Conservation (phyloP, 441 rosid genomes). For the Mallotus repandus region DNA sequence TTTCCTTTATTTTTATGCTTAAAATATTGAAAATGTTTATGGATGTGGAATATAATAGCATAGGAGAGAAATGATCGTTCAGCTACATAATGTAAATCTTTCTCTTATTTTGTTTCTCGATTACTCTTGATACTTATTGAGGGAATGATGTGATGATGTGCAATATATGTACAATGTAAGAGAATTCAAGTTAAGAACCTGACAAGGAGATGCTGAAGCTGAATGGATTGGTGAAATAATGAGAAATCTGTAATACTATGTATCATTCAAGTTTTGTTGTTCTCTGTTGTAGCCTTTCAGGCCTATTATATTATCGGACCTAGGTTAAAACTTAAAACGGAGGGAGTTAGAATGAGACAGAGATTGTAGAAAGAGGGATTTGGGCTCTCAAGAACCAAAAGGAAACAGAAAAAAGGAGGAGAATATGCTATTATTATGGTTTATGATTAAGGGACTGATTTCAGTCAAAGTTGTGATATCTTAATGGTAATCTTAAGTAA, state of each 20-base stretch:
- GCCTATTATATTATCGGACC: neutral
- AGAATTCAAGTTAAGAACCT: neutral
- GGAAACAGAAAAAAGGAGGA: neutral
- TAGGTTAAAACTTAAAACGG: neutral
- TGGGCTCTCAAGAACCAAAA: neutral
- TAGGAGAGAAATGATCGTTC: neutral
- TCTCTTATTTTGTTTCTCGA: neutral
- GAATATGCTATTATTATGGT: neutral
- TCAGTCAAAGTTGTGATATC: neutral
- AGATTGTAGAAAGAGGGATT: slow-evolving; percentile 3
- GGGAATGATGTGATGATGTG: neutral
- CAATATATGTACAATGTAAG: neutral
- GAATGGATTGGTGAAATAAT: neutral
- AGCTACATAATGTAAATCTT: too few relatives aligned
- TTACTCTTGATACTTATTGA: neutral
- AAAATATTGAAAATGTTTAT: neutral
- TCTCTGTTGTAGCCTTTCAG: neutral
- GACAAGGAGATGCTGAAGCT: neutral
- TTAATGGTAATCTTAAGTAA: neutral
- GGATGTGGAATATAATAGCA: neutral
- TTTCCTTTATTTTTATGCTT: slow-evolving; percentile 25
- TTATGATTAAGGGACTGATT: neutral
- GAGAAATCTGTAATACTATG: too few relatives aligned
- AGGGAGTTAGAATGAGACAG: neutral
- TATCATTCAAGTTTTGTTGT: neutral